Evolutionary conservation across 2,329 filamentous ascomycete genomes (phyloP), one percentile per base, ranked within the genome.

Genomic region (Calonectria honghensis): DNA sequence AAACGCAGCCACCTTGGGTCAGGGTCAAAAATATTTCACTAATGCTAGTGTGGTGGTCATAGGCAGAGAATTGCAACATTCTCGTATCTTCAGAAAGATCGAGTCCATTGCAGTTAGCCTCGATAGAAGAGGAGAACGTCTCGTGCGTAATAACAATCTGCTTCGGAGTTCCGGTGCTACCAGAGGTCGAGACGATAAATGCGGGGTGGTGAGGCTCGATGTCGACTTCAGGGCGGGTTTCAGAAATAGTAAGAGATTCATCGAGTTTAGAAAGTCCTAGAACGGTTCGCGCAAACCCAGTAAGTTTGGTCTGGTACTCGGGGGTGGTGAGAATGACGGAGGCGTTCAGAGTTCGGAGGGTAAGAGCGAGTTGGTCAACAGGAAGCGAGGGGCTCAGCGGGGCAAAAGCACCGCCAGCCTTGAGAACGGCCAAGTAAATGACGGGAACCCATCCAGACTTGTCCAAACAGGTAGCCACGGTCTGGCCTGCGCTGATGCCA

Each of bases 401-500:
- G 5, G 57, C 57, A 6, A 63, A 63, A 31, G 35, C 57, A 37
- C 70, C 73, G 6, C 73, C 73, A 9, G 73, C 73, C 57, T 74
- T 74, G 18, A 74, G 64, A 20, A 74, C 54, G 2, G 70, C 70
- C 52, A 74, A 50, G 27, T 74, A 74, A n/a, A 74, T 54, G 24
- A 67, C 70, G 7, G 73, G 63, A n/a, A 74, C 70, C 73, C 73
- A 74, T 5, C 69, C 73, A 59, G 73, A 74, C 64, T 74, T 74
- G 41, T 73, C 70, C 6, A 74, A 67, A 51, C 57, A 74, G 7
- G 50, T 69, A 24, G 41, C 73, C 13, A 74, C 73, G 39, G 59
- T 72, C 29, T 70, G 63, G 1, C 73, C 73, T 35, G 65, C 64
- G 16, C 9, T 41, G 39, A 63, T 24, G 24, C 57, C 57, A 41